Conservation (phyloP, 768 basidiomycete genomes). For the Hericium rajendrae region DNA sequence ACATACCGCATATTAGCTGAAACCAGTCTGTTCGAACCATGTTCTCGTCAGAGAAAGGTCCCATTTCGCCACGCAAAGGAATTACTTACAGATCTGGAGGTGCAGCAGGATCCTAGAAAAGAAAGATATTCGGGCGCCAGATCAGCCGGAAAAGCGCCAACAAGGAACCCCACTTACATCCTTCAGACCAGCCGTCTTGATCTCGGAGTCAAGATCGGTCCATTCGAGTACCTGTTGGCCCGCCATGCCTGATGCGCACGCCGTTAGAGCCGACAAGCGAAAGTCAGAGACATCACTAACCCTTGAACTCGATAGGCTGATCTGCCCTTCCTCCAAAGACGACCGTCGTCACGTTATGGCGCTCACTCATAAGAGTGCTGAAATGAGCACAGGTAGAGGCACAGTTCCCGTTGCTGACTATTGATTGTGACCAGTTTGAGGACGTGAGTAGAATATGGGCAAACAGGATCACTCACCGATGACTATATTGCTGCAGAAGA, state of each 20-base stretch:
- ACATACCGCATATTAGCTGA: slow-evolving; percentile 32
- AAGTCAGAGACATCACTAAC: slow-evolving; percentile 4
- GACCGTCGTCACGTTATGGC: slow-evolving; percentile 36
- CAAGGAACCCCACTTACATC: slow-evolving; percentile 14
- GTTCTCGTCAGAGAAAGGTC: slow-evolving; percentile 1
- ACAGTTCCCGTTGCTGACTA: slow-evolving; percentile 22
- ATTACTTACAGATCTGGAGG: slow-evolving; percentile 28
- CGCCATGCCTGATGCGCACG: slow-evolving; percentile 36
- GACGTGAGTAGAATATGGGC: too few relatives aligned
- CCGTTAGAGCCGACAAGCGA: slow-evolving; percentile 28
- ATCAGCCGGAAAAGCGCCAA: background rate
- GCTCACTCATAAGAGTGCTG: slow-evolving; percentile 44
- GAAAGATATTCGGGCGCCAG: background rate
- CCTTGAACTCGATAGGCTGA: slow-evolving; percentile 38
- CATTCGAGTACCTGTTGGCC: slow-evolving; percentile 25
- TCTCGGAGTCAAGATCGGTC: slow-evolving; percentile 21
- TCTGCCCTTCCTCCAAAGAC: slow-evolving; percentile 44
- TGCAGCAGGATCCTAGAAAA: slow-evolving; percentile 24
- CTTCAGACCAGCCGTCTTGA: slow-evolving; percentile 24
- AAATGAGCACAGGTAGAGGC: slow-evolving; percentile 52
- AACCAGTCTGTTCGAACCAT: slow-evolving; percentile 17
- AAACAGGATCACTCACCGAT: slow-evolving; percentile 1
- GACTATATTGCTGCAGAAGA: slow-evolving; percentile 2
- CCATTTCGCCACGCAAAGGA: background rate
- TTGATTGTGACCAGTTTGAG: background rate